Base-by-base conservation (phyloP, 2,329 filamentous ascomycete genomes). In the Nigrospora oryzae region DNA sequence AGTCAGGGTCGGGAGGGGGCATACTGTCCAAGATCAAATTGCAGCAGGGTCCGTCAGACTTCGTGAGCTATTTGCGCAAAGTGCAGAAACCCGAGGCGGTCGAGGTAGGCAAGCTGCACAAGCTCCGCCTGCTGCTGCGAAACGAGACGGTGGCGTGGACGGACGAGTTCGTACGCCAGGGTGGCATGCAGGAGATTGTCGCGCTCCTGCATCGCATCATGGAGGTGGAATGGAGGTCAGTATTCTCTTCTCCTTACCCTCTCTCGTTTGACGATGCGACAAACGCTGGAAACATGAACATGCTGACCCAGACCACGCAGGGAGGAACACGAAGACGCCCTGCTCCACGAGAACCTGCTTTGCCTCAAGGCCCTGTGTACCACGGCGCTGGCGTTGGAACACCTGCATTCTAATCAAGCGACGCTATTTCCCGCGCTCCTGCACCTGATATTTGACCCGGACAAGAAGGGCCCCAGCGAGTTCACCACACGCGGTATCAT, bases 71-170 rank as follows among this genome's bases (percentile, higher is more conserved):
- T 61, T 68, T 96, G 54, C 78, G 79, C 56, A 90, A 89, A 63
- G 83, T 86, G 1, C 84, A 83, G 53, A 85, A 88, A 64, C 89
- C 89, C 0, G 80, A 93, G 56, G 71, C 82, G 35, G 84, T 96
- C 11, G 91, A 97, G 62, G 87, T 97, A n/a, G 89, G 90, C 38
- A 91, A 93, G 61, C 69, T 98, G 33, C 93, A 97, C 68, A 97
- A 97, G 66, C 75, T 98, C 38, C 81, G 91, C 13, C 75, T 96
- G 16, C 68, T 97, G 43, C 74, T 98, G 43, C 82, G 93, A 15
- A 97, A 97, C 58, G 93, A 98, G 69, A 95, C 91, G 0, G 89
- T 98, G 6, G 80, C 85, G 12, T 98, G 93, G 93, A 94, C 94
- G 3, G 89, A 97, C 60, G 79, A 83, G 12, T 98, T 97, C 61